These are phyloP conservation scores for Vitis rupestris DNA, from an alignment of 164 flowering plant species.

Conservation along the genomic window DNA sequence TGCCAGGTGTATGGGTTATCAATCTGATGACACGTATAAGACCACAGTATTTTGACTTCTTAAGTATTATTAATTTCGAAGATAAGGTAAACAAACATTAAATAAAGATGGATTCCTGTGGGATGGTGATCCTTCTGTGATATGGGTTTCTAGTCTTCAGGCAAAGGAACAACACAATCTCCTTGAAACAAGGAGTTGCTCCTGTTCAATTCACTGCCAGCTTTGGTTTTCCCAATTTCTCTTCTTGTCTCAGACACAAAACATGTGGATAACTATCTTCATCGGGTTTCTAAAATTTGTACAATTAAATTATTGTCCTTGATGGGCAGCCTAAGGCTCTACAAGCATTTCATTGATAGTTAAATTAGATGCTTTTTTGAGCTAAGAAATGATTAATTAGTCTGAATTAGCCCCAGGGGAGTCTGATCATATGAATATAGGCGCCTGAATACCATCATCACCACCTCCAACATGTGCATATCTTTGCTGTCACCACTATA, in stretches of 20 bases:
- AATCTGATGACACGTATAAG: too few relatives aligned
- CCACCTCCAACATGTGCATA: too few relatives aligned
- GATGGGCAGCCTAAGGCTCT: not conserved
- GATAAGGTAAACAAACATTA: not conserved
- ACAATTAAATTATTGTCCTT: not conserved
- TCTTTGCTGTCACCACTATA: too few relatives aligned
- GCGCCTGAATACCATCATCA: too few relatives aligned
- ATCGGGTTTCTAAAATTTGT: conserved; percentile 14
- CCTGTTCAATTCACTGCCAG: conserved; percentile 23
- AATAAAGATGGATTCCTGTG: conserved; percentile 6
- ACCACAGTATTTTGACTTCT: too few relatives aligned
- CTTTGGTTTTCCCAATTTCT: conserved; percentile 5
- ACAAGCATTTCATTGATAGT: not conserved
- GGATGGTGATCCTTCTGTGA: not conserved
- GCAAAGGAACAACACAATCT: conserved; percentile 20
- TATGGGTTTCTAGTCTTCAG: not conserved
- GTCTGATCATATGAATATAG: too few relatives aligned
- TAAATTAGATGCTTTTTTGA: not conserved
- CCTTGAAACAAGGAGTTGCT: conserved; percentile 30
- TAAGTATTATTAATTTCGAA: too few relatives aligned
- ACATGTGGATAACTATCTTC: conserved; percentile 29
- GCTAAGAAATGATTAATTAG: too few relatives aligned
- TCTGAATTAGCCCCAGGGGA: too few relatives aligned
- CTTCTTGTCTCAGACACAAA: conserved; percentile 3
- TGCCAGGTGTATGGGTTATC: too few relatives aligned